Base-by-base conservation (phyloP, 1,284 basidiomycete genomes). In the Boletus semigastroideus region DNA sequence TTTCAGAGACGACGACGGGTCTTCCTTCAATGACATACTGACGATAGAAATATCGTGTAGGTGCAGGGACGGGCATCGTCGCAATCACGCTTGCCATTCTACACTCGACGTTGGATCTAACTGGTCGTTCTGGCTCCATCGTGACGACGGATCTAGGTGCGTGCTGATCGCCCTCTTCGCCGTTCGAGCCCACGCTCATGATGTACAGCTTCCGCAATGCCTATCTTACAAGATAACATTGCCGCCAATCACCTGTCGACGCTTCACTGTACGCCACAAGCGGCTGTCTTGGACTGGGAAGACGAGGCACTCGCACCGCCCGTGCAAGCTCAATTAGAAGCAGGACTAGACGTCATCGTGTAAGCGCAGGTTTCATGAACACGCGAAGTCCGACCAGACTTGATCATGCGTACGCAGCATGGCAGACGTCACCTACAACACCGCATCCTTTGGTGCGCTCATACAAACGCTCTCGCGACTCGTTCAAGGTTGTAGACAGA, bases 371-470 rank as follows among this genome's bases (percentile, higher is more conserved):
- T 16, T 2, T 28, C 1, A 9, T 14, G 4, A 13, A 25, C 14
- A 1, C 33, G 13, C 6, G 22, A 12, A 3, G 12, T 52, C 33
- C 47, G 39, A 46, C 20, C 10, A 39, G 22, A 39, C 20, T 3
- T 30, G 20, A 5, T 22, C 25, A 7, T 25, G 3, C 25, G 5
- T 7, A 25, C 5, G 5, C 25, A 92, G 92, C 50, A 92, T 94
- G 81, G 90, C 92, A 13, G 92, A 95, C 62, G 90, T 94, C 10
- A 87, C 91, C 0, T 94, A 94, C 73, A 94, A 94, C 70, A 92
- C 89, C 0, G 72, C 83, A 1, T 90, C 90, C 1, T 95, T 94
- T 69, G 80, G 86, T 6, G 73, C 84, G 0, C 78, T 91, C 37
- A 69, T 86, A 17, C 68, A 70, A 28, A 88, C 84, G 0, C 67